phyloP scores from a whole-genome alignment of 2,329 filamentous ascomycete species.

The Gnomoniopsis sp. region DNA sequence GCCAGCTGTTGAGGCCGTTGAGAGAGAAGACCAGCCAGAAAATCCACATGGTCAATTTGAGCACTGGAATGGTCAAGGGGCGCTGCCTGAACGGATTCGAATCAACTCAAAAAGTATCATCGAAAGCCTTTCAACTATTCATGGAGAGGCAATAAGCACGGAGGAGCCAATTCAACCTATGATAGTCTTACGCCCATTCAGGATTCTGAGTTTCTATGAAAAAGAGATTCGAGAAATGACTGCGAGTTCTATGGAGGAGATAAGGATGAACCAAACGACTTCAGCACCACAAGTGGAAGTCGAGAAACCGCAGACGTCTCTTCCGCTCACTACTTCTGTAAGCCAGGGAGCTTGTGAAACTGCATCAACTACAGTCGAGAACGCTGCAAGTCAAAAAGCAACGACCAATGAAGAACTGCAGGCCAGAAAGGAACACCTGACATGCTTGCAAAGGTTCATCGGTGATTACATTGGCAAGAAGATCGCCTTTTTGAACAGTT shows the following conservation, averaged over 20 bases:
- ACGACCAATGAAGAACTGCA: neutral
- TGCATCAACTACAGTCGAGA: too few species aligned
- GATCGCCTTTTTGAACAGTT: slow-evolving; percentile 9
- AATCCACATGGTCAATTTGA: neutral
- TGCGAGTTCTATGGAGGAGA: neutral
- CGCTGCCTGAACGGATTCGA: slow-evolving; percentile 17
- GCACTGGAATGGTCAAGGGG: neutral
- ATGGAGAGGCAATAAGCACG: neutral
- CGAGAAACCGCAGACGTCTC: neutral
- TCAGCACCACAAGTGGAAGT: neutral
- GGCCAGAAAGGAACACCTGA: neutral
- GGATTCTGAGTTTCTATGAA: neutral
- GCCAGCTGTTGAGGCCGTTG: neutral
- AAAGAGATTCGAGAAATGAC: neutral
- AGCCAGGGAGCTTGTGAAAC: too few species aligned
- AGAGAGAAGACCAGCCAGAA: neutral
- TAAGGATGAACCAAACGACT: too few species aligned
- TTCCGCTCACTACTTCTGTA: too few species aligned
- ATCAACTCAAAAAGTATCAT: slow-evolving; percentile 13
- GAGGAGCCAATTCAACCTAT: neutral
- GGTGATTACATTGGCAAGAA: slow-evolving; percentile 9
- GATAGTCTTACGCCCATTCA: neutral
- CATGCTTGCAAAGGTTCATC: slow-evolving; percentile 11
- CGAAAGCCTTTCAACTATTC: slow-evolving; percentile 1
- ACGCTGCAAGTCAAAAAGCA: neutral